A percentile compares a stretch with the other conserved stretches of the same genome.
Evolutionary conservation across 495 filamentous ascomycete genomes (phyloP).

Genomic region (Trichoderma virens): DNA sequence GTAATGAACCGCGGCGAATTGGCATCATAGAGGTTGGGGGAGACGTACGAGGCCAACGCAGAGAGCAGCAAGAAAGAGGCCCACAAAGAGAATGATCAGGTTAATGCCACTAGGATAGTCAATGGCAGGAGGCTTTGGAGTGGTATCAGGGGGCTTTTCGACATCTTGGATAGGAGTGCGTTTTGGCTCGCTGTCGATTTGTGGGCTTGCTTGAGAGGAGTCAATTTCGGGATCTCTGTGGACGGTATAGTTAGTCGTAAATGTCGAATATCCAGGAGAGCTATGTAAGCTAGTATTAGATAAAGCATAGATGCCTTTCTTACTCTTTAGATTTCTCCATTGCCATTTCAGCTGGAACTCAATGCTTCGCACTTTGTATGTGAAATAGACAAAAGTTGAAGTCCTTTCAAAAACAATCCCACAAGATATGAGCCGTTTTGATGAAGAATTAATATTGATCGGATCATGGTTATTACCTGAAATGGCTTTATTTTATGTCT

Average conservation of each 20-base stretch:
- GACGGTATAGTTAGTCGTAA: too few relatives aligned
- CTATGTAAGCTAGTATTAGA: too few relatives aligned
- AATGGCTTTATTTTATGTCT: not conserved
- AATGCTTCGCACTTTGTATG: too few relatives aligned
- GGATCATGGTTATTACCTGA: too few relatives aligned
- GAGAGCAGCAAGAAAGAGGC: not conserved
- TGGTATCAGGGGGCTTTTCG: not conserved
- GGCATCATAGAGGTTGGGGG: not conserved
- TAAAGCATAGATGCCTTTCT: too few relatives aligned
- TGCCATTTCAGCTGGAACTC: too few relatives aligned
- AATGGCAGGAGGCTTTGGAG: not conserved
- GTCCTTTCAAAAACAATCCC: not conserved
- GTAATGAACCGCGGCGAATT: not conserved
- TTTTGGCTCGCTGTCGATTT: not conserved
- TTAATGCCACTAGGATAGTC: not conserved
- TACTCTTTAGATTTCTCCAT: not conserved
- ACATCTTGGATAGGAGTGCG: not conserved
- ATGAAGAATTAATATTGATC: not conserved
- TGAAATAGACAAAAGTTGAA: not conserved
- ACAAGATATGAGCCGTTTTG: not conserved
- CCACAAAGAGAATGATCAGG: not conserved
- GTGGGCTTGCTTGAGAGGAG: not conserved
- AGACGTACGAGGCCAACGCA: slow-evolving; percentile 8
- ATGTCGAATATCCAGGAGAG: too few relatives aligned
- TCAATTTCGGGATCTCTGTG: not conserved